Percentiles rank a stretch among this genome's conserved stretches.
Evolutionary conservation across 768 basidiomycete genomes (phyloP).

Genomic region (Atractiella rhizophila): DNA sequence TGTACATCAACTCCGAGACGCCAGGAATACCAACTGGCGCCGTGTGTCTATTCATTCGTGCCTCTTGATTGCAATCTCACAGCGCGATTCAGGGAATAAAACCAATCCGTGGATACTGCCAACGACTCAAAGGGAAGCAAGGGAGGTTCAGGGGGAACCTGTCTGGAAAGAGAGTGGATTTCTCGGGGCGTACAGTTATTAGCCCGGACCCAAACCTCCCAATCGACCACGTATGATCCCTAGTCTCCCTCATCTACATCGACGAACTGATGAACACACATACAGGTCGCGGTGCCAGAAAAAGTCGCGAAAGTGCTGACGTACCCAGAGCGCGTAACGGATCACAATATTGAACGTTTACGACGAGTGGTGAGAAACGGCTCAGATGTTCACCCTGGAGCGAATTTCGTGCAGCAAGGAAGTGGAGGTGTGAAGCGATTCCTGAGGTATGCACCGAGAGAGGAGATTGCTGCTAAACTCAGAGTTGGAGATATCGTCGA

Average conservation of each 20-base stretch:
- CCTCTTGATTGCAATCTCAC: background rate
- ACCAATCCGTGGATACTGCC: constrained; percentile 90
- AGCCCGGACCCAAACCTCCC: constrained; percentile 96
- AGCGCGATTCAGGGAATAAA: constrained; percentile 36
- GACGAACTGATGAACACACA: background rate
- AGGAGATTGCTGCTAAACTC: constrained; percentile 52
- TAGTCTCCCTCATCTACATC: background rate
- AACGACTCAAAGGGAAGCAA: constrained; percentile 93
- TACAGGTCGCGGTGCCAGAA: constrained; percentile 62
- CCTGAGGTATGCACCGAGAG: constrained; percentile 47
- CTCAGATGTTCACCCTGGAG: constrained; percentile 72
- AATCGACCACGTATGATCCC: constrained; percentile 51
- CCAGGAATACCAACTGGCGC: constrained; percentile 42
- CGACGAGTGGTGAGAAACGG: constrained; percentile 63
- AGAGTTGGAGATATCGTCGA: constrained; percentile 79
- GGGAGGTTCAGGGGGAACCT: constrained; percentile 95
- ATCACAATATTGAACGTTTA: constrained; percentile 59
- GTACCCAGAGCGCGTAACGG: constrained; percentile 82
- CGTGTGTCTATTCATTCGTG: background rate
- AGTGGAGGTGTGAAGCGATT: constrained; percentile 55
- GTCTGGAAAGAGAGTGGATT: constrained; percentile 96
- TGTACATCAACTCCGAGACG: constrained; percentile 93
- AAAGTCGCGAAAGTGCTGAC: constrained; percentile 83
- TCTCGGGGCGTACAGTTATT: constrained; percentile 92
- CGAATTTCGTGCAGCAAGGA: constrained; percentile 68